Evolutionary conservation across 805 yeast genomes (phyloP), one percentile per base, ranked within the genome.

Genomic region (Saccharomycopsis vini): DNA sequence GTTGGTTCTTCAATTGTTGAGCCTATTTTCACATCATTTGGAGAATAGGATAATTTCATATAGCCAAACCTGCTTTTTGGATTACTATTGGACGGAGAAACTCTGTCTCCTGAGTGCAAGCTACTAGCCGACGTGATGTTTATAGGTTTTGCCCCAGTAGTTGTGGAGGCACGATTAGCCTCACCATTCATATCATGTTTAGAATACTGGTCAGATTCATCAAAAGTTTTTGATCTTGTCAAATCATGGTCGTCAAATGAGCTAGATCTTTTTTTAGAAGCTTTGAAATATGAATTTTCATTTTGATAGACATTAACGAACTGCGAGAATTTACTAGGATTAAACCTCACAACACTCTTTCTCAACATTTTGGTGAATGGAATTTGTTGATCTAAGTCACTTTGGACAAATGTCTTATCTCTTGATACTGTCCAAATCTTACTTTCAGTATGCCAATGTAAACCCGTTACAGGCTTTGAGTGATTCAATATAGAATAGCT

Each of bases 381-480:
- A 6, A 20, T 28, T 26, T 42, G 62, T 4, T 45, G 42, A 6
- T 54, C 48, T 13, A 64, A 59, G 50, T 66, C 64, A 45, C 59
- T 61, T 45, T 63, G 68, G 7, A 63, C 51, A 23, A 66, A 47
- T 2, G 59, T 55, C 44, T 60, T 63, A 50, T 66, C 71, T 44
- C 62, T 64, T n/a, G 68, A 62, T 31, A 62, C 58, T 41, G 63
- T 59, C 45, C 65, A 62, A n/a, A 66, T 44, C 33, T 52, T 51
- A 38, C 57, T 58, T 1, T 71, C 62, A 6, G 68, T 54, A 30
- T 71, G 65, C 62, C 74, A 71, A 13, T 71, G 57, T 12, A 76
- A 55, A 28, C 75, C 77, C 32, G 70, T 66, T 2, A 63, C 63
- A 2, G 40, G 42, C 18, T 40, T 35, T 4, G 43, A 19, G 10